Conservation (phyloP, 2,329 filamentous ascomycete genomes). For the Alternaria incomplexa region DNA sequence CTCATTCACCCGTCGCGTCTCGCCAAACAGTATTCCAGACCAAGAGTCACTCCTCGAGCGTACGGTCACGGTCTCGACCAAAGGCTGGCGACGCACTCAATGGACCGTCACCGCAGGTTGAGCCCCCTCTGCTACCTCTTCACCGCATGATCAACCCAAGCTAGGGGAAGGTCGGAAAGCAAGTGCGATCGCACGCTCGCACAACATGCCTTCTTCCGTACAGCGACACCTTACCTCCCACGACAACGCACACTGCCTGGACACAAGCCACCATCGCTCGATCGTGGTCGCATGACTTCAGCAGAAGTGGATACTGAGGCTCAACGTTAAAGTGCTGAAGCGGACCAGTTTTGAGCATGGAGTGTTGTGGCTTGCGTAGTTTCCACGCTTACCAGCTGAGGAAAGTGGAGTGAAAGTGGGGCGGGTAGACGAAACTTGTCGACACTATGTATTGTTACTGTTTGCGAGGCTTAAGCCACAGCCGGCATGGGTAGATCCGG, state of each 20-base stretch:
- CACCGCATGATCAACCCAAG: neutral
- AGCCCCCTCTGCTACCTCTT: constrained; percentile 9
- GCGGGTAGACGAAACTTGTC: neutral
- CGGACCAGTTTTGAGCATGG: neutral
- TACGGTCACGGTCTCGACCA: constrained; percentile 34
- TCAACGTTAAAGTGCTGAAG: neutral
- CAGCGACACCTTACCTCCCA: neutral
- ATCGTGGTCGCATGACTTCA: neutral
- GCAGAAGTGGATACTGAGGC: neutral
- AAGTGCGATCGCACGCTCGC: neutral
- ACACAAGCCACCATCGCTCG: constrained; percentile 1
- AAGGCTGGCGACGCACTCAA: constrained; percentile 44
- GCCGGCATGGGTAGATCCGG: neutral
- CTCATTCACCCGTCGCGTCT: constrained; percentile 37
- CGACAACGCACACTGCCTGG: neutral
- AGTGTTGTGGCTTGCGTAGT: constrained; percentile 1
- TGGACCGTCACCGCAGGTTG: constrained; percentile 43
- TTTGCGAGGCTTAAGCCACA: neutral
- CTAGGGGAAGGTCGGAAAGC: neutral
- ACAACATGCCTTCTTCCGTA: neutral
- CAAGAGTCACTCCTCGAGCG: constrained; percentile 26
- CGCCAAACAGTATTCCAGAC: constrained; percentile 25
- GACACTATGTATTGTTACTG: neutral
- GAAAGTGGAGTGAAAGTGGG: constrained; percentile 14
- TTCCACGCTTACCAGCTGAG: constrained; percentile 34